These are phyloP conservation scores for Linnemannia zychae DNA, from an alignment of 192 early-diverging fungal genomes.

Conservation along the genomic window DNA sequence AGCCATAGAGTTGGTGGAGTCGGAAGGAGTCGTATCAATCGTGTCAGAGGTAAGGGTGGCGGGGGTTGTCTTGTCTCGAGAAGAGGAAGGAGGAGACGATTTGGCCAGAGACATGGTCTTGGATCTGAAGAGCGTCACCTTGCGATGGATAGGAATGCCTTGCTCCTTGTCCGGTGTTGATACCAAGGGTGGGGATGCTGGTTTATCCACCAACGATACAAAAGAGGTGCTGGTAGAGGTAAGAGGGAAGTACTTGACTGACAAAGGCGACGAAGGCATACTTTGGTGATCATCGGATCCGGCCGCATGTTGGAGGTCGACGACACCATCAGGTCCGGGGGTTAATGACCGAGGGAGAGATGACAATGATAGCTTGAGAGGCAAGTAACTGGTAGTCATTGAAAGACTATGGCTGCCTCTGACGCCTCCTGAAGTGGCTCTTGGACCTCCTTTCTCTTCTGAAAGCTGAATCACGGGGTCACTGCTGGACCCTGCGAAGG, in stretches of 20 bases:
- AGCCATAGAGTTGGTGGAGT: not conserved
- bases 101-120: slow-evolving; percentile 18
- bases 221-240: slow-evolving; percentile 9
- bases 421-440: not conserved
- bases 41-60: not conserved
- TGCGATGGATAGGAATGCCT: slow-evolving; percentile 35
- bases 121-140: slow-evolving; percentile 41
- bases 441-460: not conserved
- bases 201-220: not conserved
- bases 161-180: slow-evolving; percentile 4
- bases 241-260: slow-evolving; percentile 9
- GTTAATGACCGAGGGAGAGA: not conserved
- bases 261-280: not conserved
- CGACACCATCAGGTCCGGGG: slow-evolving; percentile 4
- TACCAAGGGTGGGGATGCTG: not conserved
- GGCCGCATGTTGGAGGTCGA: slow-evolving; percentile 22
- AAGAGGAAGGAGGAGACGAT: not conserved
- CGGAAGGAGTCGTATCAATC: slow-evolving; percentile 12
- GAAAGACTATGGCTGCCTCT: not conserved
- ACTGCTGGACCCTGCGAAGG: slow-evolving; percentile 40
- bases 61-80: too few relatives aligned
- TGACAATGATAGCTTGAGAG: not conserved
- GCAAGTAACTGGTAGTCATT: not conserved
- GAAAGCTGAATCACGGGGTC: slow-evolving; percentile 27
- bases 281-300: not conserved